phyloP scores from a whole-genome alignment of 768 basidiomycete genomes.

The Kwoniella newhampshirensis region DNA sequence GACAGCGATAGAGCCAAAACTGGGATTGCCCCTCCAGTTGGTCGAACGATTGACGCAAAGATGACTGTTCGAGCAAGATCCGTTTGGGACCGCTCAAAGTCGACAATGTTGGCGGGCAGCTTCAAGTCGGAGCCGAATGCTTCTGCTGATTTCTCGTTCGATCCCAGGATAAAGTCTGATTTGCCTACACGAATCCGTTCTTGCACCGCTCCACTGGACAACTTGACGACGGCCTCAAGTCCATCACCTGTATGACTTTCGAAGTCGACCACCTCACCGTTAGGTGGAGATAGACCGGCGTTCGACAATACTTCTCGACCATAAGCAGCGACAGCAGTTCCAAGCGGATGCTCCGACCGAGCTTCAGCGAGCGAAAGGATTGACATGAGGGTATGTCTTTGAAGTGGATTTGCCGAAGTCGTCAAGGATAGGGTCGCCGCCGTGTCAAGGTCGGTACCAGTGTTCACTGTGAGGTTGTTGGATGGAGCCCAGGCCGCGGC shows the following conservation, averaged over 20 bases:
- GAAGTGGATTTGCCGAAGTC: conserved; percentile 41
- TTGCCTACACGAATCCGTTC: conserved; percentile 66
- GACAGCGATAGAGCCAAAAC: conserved; percentile 79
- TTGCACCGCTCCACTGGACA: conserved; percentile 54
- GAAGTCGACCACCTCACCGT: conserved; percentile 68
- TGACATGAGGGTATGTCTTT: conserved; percentile 61
- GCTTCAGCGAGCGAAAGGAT: conserved; percentile 85
- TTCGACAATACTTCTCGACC: conserved; percentile 56
- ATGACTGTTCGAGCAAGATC: conserved; percentile 77
- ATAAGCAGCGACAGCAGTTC: conserved; percentile 83
- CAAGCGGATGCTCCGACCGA: conserved; percentile 92
- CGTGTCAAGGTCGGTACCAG: conserved; percentile 34
- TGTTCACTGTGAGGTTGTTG: conserved; percentile 9
- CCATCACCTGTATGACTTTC: conserved; percentile 88
- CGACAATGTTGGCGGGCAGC: conserved; percentile 63
- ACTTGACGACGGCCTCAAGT: conserved; percentile 67
- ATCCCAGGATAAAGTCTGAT: conserved; percentile 61
- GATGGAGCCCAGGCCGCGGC: conserved; percentile 68
- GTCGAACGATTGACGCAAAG: conserved; percentile 67
- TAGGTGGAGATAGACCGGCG: conserved; percentile 56
- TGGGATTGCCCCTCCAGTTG: conserved; percentile 59
- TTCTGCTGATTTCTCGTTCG: conserved; percentile 26
- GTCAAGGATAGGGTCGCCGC: conserved; percentile 39
- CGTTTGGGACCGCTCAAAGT: conserved; percentile 72
- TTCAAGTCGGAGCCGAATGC: conserved; percentile 42